phyloP scores from a whole-genome alignment of 2,329 filamentous ascomycete species.

The Hypocrella siamensis region DNA sequence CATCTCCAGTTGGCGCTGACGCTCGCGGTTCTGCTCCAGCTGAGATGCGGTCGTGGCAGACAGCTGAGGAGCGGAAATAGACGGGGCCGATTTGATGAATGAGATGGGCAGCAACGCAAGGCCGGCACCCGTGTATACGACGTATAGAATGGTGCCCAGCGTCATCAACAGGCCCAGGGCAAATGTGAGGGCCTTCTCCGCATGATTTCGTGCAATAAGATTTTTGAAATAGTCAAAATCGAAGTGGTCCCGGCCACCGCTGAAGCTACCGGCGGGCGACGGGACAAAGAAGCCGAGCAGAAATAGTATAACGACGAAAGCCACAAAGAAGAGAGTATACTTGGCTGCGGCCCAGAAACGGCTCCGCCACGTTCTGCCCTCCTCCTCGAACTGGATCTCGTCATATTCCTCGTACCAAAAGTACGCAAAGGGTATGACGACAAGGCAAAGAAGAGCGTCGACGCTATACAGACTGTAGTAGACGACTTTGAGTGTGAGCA shows the following conservation, averaged over 20 bases:
- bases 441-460: conserved; percentile 74
- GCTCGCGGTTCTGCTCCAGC: conserved; percentile 75
- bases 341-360: conserved; percentile 75
- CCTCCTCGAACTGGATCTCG: conserved; percentile 74
- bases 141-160: conserved; percentile 71
- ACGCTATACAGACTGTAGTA: conserved; percentile 90
- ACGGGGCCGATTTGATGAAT: conserved; percentile 81
- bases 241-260: conserved; percentile 44
- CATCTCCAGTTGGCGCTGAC: conserved; percentile 79
- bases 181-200: conserved; percentile 85
- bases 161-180: conserved; percentile 77
- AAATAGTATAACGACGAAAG: conserved; percentile 70
- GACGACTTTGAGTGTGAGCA: conserved; percentile 67
- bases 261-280: conserved; percentile 49
- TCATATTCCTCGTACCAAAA: conserved; percentile 98
- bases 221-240: conserved; percentile 88
- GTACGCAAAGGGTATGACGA: conserved; percentile 90
- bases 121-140: conserved; percentile 77
- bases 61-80: conserved; percentile 67
- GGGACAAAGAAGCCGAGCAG: conserved; percentile 90
- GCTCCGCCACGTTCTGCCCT: conserved; percentile 52
- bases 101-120: conserved; percentile 79
- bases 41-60: conserved; percentile 64
- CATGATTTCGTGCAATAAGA: conserved; percentile 63
- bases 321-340: conserved; percentile 76